phyloP scores from a whole-genome alignment of 176 grass and related monocot species.

The Hsuehochloa calcarea region DNA sequence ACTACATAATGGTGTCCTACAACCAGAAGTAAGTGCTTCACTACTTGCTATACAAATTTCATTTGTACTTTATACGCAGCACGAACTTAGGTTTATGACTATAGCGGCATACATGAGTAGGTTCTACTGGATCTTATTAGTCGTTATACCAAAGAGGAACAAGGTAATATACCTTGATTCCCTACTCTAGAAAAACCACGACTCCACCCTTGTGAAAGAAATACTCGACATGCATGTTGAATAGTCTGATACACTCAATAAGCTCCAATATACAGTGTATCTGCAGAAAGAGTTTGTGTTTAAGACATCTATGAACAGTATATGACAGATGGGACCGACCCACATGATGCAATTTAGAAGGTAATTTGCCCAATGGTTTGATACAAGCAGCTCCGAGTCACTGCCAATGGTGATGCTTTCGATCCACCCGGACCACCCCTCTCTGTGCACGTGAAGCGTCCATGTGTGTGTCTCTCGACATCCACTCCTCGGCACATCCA shows the following conservation, averaged over 20 bases:
- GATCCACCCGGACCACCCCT: background rate
- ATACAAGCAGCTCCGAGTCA: background rate
- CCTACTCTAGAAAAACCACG: no score
- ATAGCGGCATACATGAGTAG: no score
- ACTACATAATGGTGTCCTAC: no score
- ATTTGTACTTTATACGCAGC: no score
- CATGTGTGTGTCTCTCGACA: slow-evolving; percentile 10
- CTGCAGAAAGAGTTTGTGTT: background rate
- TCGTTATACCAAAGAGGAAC: no score
- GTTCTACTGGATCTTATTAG: no score
- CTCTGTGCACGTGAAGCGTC: background rate
- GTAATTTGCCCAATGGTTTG: background rate
- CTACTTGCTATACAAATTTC: no score
- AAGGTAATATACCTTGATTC: no score
- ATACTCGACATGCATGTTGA: no score
- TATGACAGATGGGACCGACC: background rate
- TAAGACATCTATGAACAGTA: background rate
- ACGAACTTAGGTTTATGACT: no score
- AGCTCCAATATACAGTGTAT: background rate
- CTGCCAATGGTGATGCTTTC: background rate
- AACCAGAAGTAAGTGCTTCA: no score
- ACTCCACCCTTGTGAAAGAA: no score
- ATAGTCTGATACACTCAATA: background rate
- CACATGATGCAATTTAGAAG: background rate
- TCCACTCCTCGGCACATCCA: background rate